Evolutionary conservation across 805 yeast genomes (phyloP), one percentile per base, ranked within the genome.

Genomic region (Candida tibetensis): DNA sequence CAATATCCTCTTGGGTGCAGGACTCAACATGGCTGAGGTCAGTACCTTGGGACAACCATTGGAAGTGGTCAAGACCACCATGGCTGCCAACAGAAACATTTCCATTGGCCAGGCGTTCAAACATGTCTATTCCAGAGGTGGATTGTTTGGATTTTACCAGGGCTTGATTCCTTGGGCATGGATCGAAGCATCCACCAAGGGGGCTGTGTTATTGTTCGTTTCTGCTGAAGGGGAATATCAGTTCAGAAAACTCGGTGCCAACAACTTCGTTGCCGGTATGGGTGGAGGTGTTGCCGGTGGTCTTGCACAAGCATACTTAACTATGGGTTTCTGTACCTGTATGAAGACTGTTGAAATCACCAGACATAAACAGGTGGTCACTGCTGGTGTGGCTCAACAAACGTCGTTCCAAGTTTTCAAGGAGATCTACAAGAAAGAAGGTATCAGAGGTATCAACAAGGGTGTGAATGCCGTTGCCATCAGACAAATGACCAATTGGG

Each of bases 91-190:
- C 70, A 76, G 99, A 59, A 69, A 74, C 21, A 71, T 91, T 44
- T 60, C 80, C 2, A 68, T 93, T 45, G 49, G 77, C 8, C 80
- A 80, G 49, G 86, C 96, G 18, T 73, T 82, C 36, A 74, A 74
- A 41, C 72, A 79, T 28, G 90, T 93, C 45, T 88, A 95, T 93
- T 75, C 93, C 12, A 80, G 99, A 55, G 99, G 99, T 48, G 99
- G 99, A 37, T 53, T 83, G 13, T 58, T 77, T 19, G 99, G 98
- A 0, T 93, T 90, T 69, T 93, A 90, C 67, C 99, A 93, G 64
- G 99, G 99, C 22, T 74, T 93, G 58, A 90, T 91, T 48, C 99
- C 99, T 32, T 93, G 99, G 99, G 99, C 98, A 5, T 90, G 98
- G 97, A 85, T 93, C 51, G 99, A 91, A 66, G 99, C 96, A 7